Evolutionary conservation across 306 rosid genomes (phyloP).

Genomic region (Pyrus pyrifolia): DNA sequence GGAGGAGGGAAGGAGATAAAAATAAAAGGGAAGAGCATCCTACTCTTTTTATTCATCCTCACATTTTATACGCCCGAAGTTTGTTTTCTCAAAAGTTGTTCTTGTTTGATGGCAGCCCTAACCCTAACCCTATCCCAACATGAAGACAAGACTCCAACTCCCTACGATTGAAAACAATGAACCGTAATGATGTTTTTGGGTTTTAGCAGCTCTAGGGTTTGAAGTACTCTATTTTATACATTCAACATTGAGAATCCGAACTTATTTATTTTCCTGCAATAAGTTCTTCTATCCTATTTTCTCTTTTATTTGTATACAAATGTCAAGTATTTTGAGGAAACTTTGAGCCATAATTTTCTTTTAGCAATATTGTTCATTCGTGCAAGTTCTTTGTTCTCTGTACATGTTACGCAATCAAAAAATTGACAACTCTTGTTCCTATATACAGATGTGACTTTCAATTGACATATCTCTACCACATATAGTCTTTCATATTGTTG

Average conservation of each 20-base stretch:
- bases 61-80: neutral
- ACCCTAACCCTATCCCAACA: too few relatives aligned
- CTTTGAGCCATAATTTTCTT: neutral
- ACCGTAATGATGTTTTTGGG: neutral
- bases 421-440: too few relatives aligned
- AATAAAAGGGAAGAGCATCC: too few relatives aligned
- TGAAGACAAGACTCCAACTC: too few relatives aligned
- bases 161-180: neutral
- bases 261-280: too few relatives aligned
- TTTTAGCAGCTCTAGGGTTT: too few relatives aligned
- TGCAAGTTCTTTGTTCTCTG: neutral
- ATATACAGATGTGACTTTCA: neutral
- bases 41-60: neutral
- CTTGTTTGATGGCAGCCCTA: neutral
- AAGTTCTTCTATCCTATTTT: too few relatives aligned
- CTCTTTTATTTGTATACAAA: too few relatives aligned
- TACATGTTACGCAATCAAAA: too few relatives aligned
- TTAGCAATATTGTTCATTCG: neutral
- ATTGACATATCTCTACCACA: neutral
- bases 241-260: neutral
- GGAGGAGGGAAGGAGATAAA: too few relatives aligned
- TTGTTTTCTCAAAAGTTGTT: neutral
- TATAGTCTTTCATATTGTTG: too few relatives aligned
- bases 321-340: neutral
- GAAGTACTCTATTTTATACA: neutral